Evolutionary conservation across 2,329 filamentous ascomycete species (phyloP).

Genomic region (Penicillium fuscoglaucum): DNA sequence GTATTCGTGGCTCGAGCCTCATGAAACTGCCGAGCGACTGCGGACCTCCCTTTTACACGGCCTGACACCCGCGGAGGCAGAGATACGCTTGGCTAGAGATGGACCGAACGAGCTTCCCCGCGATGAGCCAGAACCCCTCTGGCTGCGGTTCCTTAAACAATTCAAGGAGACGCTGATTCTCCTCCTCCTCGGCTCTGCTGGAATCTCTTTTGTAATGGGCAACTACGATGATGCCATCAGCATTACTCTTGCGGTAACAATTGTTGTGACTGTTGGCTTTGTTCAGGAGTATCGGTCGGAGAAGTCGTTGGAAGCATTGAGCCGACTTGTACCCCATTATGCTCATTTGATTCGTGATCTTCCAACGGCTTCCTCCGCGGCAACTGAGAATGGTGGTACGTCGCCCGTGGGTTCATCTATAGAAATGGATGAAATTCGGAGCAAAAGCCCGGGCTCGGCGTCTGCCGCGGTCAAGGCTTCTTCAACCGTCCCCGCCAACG

Average conservation of each 20-base stretch:
- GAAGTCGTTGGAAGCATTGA: constrained; percentile 93
- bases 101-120: constrained; percentile 94
- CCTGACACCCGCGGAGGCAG: constrained; percentile 76
- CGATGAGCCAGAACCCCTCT: constrained; percentile 89
- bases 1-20: constrained; percentile 68
- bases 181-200: constrained; percentile 84
- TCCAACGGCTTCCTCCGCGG: constrained; percentile 23
- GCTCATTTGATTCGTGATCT: constrained; percentile 82
- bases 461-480: constrained; percentile 72
- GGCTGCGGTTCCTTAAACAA: constrained; percentile 92
- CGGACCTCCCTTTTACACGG: constrained; percentile 82
- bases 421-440: constrained; percentile 50
- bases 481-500: constrained; percentile 78
- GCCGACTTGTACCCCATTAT: constrained; percentile 89
- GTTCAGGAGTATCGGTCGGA: constrained; percentile 97
- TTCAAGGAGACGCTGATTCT: constrained; percentile 95
- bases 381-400: constrained; percentile 24
- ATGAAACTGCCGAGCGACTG: constrained; percentile 74
- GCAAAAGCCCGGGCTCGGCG: constrained; percentile 52
- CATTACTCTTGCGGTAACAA: constrained; percentile 93
- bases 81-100: constrained; percentile 74
- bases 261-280: constrained; percentile 94
- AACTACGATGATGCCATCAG: constrained; percentile 95
- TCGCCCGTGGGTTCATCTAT: constrained; percentile 33
- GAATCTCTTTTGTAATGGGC: constrained; percentile 83